Conservation (phyloP, 306 rosid genomes). For the Cucurbita argyrosperma region DNA sequence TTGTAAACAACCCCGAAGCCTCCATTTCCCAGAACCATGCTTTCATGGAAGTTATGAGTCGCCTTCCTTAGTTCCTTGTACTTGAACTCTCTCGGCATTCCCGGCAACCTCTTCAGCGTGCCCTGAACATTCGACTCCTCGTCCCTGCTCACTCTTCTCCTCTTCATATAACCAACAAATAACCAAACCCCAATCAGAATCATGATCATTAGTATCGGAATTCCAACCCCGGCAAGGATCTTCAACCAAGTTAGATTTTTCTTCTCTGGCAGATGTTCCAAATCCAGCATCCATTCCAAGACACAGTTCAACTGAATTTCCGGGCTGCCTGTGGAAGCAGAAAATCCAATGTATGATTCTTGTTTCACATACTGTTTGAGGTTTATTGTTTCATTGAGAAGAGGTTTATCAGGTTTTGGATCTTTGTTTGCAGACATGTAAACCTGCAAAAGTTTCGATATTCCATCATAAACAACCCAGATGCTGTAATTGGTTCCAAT, state of each 20-base stretch:
- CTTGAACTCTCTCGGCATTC: constrained; percentile 34
- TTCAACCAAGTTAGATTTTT: constrained; percentile 11
- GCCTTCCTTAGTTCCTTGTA: constrained; percentile 31
- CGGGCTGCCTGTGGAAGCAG: constrained; percentile 29
- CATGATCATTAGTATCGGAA: constrained; percentile 2
- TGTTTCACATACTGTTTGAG: constrained; percentile 12
- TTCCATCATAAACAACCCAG: constrained; percentile 27
- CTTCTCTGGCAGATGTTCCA: constrained; percentile 6
- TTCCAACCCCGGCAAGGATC: constrained; percentile 19
- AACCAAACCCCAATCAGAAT: constrained; percentile 3
- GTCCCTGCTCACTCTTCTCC: constrained; percentile 4
- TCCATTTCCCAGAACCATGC: constrained; percentile 35
- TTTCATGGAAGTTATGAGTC: constrained; percentile 24
- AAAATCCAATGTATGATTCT: constrained; percentile 26
- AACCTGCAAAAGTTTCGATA: constrained; percentile 21
- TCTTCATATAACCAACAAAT: constrained; percentile 11
- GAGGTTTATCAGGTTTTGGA: constrained; percentile 12
- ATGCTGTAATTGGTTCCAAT: neutral
- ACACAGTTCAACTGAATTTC: constrained; percentile 24
- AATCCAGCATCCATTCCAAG: constrained; percentile 20
- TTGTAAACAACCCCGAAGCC: constrained; percentile 38
- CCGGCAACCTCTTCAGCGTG: constrained; percentile 26
- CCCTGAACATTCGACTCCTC: constrained; percentile 21
- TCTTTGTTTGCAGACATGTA: constrained; percentile 14
- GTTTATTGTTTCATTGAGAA: constrained; percentile 17